phyloP scores from a whole-genome alignment of 2,329 filamentous ascomycete species.

The Biscogniauxia marginata region DNA sequence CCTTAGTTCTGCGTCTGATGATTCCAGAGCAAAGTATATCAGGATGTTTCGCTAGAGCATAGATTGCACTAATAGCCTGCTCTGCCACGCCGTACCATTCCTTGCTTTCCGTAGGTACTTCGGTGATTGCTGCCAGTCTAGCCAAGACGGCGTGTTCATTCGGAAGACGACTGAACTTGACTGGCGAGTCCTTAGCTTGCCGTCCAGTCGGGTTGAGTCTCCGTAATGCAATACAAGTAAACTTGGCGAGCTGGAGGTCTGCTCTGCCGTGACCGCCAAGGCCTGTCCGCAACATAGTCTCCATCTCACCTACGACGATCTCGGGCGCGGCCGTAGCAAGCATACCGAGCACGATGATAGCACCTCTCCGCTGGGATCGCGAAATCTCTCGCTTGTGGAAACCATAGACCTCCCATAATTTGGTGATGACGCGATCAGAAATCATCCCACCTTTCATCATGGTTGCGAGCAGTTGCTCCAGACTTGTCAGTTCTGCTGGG shows the following conservation, averaged over 20 bases:
- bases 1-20: slow-evolving; percentile 79
- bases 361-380: slow-evolving; percentile 81
- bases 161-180: slow-evolving; percentile 72
- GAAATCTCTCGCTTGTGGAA: slow-evolving; percentile 93
- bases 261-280: slow-evolving; percentile 75
- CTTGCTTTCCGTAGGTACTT: slow-evolving; percentile 83
- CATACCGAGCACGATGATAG: slow-evolving; percentile 97
- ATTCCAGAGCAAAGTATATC: slow-evolving; percentile 92
- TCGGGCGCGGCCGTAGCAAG: slow-evolving; percentile 88
- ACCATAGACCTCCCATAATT: slow-evolving; percentile 97
- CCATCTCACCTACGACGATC: slow-evolving; percentile 92
- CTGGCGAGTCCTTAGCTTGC: slow-evolving; percentile 68
- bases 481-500: slow-evolving; percentile 88
- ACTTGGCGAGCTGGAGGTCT: slow-evolving; percentile 88
- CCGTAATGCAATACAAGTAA: slow-evolving; percentile 88
- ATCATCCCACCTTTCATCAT: slow-evolving; percentile 97
- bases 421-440: slow-evolving; percentile 80
- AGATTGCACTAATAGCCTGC: slow-evolving; percentile 94
- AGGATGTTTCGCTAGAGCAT: slow-evolving; percentile 88
- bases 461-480: slow-evolving; percentile 90
- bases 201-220: slow-evolving; percentile 86
- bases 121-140: slow-evolving; percentile 79
- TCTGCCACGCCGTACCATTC: slow-evolving; percentile 97
- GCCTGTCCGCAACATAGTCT: slow-evolving; percentile 88
- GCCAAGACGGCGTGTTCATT: slow-evolving; percentile 89